A percentile compares a stretch with the other conserved stretches of the same genome.
Conservation (phyloP, 2,329 filamentous ascomycete species). For the Zymoseptoria pseudotritici region DNA sequence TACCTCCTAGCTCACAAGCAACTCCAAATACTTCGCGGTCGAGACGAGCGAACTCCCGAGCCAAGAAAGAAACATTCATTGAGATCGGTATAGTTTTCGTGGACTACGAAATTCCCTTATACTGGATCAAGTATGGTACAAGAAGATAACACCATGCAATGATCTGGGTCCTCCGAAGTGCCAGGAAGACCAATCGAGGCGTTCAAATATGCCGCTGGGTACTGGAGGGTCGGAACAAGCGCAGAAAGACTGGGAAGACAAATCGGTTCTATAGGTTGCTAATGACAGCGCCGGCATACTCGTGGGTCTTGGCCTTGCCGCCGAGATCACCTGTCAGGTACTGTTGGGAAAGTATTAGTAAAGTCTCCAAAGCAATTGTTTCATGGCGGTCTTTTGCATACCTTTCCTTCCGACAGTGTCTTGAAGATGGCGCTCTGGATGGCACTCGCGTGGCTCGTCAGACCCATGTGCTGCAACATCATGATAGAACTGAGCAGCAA, state of each 20-base stretch:
- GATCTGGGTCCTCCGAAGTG: not conserved
- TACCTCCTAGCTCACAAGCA: no score
- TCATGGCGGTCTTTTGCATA: slow-evolving; percentile 29
- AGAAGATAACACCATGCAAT: not conserved
- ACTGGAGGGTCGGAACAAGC: not conserved
- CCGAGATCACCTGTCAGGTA: slow-evolving; percentile 89
- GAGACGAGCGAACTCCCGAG: not conserved
- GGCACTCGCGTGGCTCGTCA: slow-evolving; percentile 72
- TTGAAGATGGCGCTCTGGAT: slow-evolving; percentile 96
- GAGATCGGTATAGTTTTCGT: not conserved
- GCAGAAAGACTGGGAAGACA: not conserved
- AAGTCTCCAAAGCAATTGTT: not conserved
- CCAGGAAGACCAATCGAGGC: not conserved
- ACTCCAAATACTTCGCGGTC: not conserved
- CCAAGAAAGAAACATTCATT: not conserved
- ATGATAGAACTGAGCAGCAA: slow-evolving; percentile 94
- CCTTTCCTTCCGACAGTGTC: slow-evolving; percentile 92
- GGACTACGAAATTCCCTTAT: not conserved
- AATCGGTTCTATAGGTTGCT: slow-evolving; percentile 41
- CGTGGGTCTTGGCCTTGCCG: slow-evolving; percentile 89
- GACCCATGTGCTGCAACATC: slow-evolving; percentile 98
- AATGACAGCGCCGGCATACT: slow-evolving; percentile 93
- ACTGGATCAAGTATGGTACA: not conserved
- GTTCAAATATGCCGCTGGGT: not conserved
- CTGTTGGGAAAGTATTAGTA: slow-evolving; percentile 29